Evolutionary conservation across 2,329 filamentous ascomycete genomes (phyloP), one percentile per base, ranked within the genome.

Genomic region (Colletotrichum nymphaeae): DNA sequence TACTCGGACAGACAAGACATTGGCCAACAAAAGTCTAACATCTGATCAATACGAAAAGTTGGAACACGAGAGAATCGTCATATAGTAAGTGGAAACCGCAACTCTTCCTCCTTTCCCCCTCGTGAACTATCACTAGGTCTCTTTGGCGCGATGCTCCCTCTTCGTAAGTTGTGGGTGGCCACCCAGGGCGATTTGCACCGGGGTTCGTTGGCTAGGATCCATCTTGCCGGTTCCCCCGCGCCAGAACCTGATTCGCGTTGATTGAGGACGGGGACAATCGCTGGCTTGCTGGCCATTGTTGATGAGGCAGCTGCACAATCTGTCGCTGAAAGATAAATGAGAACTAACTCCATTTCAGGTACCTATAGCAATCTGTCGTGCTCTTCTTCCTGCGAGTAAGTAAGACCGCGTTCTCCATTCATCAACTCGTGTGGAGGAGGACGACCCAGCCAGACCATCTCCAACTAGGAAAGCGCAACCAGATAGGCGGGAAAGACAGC

Each of bases 351-450:
- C 28, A 22, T 12, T 52, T 22, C 35, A 73, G 70, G 46, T 60
- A 35, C 32, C 32, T 35, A 32, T 49, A 69, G 22, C 16, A 49
- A 53, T 52, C 22, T 30, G 16, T 42, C 56, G 42, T 64, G 67
- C 67, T 73, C 70, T 65, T 73, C 67, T 70, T 73, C 66, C 70
- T 73, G 67, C 70, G 55, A 63, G 70, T 73, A 35, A 73, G 70
- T 73, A 46, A 56, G 35, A n/a, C 22, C 22, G 16, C 37, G n/a
- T 46, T 42, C 53, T 14, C 53, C 26, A 16, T n/a, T 52, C 12
- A 56, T 56, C n/a, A 42, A 14, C 37, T 42, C 22, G 46, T 32
- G 22, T 24, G 32, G 16, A n/a, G 6, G 32, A 32, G 32, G n/a
- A 35, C 60, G 60, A 65, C 26, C 26, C n/a, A 60, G 55, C 53